Evolutionary conservation across 75 land plant species (phyloP).

Genomic region (Cunninghamia lanceolata): DNA sequence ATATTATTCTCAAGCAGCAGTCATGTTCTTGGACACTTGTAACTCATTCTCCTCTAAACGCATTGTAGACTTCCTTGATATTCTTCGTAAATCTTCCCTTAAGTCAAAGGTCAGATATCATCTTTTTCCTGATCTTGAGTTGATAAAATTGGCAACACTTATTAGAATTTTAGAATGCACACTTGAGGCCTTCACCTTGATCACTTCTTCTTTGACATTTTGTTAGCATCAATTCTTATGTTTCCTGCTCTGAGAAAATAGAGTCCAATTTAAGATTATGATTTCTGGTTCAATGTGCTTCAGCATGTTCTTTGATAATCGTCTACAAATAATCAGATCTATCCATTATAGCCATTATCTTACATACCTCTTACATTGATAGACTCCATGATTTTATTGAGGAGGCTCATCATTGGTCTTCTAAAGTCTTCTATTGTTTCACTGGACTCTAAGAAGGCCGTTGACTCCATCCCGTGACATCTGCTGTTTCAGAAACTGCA

Average conservation of each 20-base stretch:
- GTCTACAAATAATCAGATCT: not conserved
- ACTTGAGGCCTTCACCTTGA: not conserved
- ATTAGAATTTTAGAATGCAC: not conserved
- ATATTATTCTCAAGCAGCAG: constrained; percentile 23
- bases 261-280: not conserved
- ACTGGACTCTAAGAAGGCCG: too few species aligned
- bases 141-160: not conserved
- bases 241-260: not conserved
- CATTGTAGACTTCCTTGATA: constrained; percentile 42
- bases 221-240: not conserved
- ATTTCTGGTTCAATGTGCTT: not conserved
- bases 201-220: not conserved
- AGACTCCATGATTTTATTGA: too few species aligned
- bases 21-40: constrained; percentile 66
- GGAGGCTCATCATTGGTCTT: too few species aligned
- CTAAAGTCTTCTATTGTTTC: too few species aligned
- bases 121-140: constrained; percentile 1
- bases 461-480: too few species aligned
- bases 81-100: not conserved
- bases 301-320: not conserved
- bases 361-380: not conserved
- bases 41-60: constrained; percentile 76
- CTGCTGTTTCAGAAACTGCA: too few species aligned
- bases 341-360: not conserved
- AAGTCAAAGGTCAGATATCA: constrained; percentile 27